Base-by-base conservation (phyloP, 1,284 basidiomycete genomes). In the Tranzscheliella williamsii region DNA sequence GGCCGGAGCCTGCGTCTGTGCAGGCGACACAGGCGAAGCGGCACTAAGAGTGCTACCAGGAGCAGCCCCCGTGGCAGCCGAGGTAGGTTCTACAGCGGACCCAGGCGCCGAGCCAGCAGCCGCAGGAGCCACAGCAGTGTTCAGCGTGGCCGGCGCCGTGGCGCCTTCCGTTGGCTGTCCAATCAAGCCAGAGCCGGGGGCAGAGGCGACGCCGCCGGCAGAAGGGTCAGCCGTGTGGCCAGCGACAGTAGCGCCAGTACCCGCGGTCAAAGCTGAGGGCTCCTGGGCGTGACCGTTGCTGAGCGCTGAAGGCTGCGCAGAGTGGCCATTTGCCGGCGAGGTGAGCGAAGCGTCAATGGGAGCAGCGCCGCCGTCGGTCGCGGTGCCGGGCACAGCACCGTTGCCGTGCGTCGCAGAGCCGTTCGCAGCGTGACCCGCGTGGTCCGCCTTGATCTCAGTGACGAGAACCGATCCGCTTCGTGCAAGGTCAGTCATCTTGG, bases 401-500 rank as follows among this genome's bases (percentile, higher is more conserved):
- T 32, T 9, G 4, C 18, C 40, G 35, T 47, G 39, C 39, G 39
- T 16, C 13, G 38, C 36, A 9, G 41, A 24, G 24, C 47, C 54
- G 24, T 46, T 51, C 23, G 24, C 45, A 13, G 29, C 42, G 26
- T 40, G 48, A 27, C 50, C 34, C 34, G 44, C 41, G 42, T 60
- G 56, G 20, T 36, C 43, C 17, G 56, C 62, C 56, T 61, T 61
- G 56, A 60, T 61, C 31, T 60, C 62, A 52, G 62, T 52, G 36
- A 64, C 61, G 21, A 64, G 54, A 16, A 64, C 41, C 30, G 61
- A 64, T 18, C 61, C 61, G 40, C 44, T 64, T 21, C 61, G 49
- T 42, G 54, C 42, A 41, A 64, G 54, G 35, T 49, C 43, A 34
- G 61, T 53, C 61, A 64, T 64, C 20, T 13, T 50, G 47, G 31